Percentiles rank a stretch among this genome's conserved stretches.
Evolutionary conservation across 768 basidiomycete genomes (phyloP).

Genomic region (Psilocybe subaeruginosa): DNA sequence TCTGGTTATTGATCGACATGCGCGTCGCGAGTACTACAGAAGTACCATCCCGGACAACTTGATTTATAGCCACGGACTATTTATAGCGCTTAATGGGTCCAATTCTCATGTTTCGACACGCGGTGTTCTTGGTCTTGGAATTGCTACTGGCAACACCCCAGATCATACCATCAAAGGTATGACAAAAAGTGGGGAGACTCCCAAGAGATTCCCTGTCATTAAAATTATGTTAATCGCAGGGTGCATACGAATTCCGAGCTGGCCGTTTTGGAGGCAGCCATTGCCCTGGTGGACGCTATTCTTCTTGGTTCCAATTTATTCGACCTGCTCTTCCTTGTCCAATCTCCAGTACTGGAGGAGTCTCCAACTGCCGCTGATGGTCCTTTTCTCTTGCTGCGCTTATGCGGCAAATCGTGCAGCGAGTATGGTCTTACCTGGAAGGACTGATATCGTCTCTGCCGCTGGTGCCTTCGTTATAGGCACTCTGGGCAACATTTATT

Average conservation of each 20-base stretch:
- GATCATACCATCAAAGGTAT: constrained; percentile 56
- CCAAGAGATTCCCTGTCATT: constrained; percentile 19
- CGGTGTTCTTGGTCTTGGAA: constrained; percentile 52
- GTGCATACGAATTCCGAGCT: constrained; percentile 72
- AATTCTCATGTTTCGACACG: constrained; percentile 33
- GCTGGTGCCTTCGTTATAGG: constrained; percentile 81
- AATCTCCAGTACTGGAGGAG: constrained; percentile 77
- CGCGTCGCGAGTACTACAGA: constrained; percentile 53
- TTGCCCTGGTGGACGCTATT: constrained; percentile 85
- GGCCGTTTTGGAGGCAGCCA: constrained; percentile 79
- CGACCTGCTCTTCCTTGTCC: constrained; percentile 71
- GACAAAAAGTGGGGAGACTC: background rate
- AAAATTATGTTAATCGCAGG: constrained; percentile 43
- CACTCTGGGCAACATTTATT: constrained; percentile 81
- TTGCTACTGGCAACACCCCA: constrained; percentile 33
- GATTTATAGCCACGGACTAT: constrained; percentile 56
- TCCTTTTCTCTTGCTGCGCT: constrained; percentile 73
- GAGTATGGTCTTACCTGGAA: constrained; percentile 61
- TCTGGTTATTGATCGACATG: constrained; percentile 66
- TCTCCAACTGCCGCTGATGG: constrained; percentile 77
- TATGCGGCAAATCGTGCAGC: constrained; percentile 72
- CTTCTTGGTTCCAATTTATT: constrained; percentile 76
- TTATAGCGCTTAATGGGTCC: constrained; percentile 52
- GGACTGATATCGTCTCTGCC: constrained; percentile 76
- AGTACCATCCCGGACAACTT: constrained; percentile 41